Evolutionary conservation across 148 eudicot species (phyloP), one percentile per base, ranked within the genome.

Genomic region (Vaccinium myrtillus): DNA sequence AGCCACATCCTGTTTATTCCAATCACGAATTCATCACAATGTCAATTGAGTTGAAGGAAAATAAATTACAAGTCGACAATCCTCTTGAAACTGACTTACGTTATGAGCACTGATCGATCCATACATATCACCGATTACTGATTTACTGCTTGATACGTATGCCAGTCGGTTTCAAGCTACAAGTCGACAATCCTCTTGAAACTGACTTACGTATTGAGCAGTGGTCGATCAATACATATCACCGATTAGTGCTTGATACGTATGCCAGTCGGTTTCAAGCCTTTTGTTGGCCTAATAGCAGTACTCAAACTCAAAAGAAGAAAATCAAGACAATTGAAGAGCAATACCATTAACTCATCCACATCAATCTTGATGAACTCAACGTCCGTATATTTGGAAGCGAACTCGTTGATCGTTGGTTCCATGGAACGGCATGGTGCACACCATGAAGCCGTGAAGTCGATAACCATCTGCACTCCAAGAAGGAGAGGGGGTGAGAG

Each of bases 401-500:
- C 94, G 55, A 93, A 88, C 18, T 91, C 98, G 4, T 91, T 77
- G 85, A 95, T 61, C 39, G 88, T 77, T 4, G 96, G 95, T 54
- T 91, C 94, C 90, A 97, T 95, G 63, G 11, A 67, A 43, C 87
- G 85, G 67, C 98, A 96, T 21, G 98, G 96, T 49, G 87, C 89
- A 56, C 98, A 95, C 96, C 98, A 96, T n/a, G 92, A 78, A 21
- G 99, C 99, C 51, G 95, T 91, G 93, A 94, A 93, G 75, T 91
- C 90, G 51, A 94, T 85, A 69, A 95, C 94, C 81, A 94, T 85
- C 95, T 93, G 80, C 80, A 77, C 3, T 15, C 21, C 5, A 36
- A 27, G 25, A 76, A 46, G 59, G n/a, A 83, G 18, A 23, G 80
- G 63, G n/a, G 23, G 25, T 8, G 27, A 59, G 1, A 58, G 14